phyloP scores from a whole-genome alignment of 805 yeast genomes.

The Metschnikowia dekortorum region DNA sequence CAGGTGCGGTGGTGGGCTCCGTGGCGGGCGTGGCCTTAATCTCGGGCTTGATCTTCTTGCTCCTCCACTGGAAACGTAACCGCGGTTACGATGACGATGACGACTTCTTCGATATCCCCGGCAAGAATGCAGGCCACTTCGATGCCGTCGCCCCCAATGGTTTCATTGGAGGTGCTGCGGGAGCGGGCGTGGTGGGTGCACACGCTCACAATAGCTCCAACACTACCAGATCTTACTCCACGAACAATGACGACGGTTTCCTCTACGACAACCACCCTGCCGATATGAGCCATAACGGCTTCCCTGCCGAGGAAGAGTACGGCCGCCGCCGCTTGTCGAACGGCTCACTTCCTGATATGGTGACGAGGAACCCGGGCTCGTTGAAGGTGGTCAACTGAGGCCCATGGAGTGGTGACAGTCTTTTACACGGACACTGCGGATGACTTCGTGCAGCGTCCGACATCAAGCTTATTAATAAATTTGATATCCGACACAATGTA shows the following conservation, averaged over 20 bases:
- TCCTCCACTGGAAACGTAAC: constrained; percentile 39
- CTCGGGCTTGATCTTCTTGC: constrained; percentile 31
- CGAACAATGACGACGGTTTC: constrained; percentile 14
- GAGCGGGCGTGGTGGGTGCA: constrained; percentile 15
- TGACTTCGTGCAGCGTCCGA: not conserved
- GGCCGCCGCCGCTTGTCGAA: constrained; percentile 51
- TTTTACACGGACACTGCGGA: too few relatives aligned
- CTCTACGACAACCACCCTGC: constrained; percentile 1
- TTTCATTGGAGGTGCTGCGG: constrained; percentile 17
- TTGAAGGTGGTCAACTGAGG: constrained; percentile 46
- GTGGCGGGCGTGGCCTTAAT: constrained; percentile 33
- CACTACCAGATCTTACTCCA: constrained; percentile 14
- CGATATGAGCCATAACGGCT: constrained; percentile 4
- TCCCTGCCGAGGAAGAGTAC: constrained; percentile 19
- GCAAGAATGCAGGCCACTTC: constrained; percentile 21
- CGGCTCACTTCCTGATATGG: constrained; percentile 50
- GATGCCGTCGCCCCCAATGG: constrained; percentile 23
- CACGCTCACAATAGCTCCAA: constrained; percentile 17
- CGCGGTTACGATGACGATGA: constrained; percentile 35
- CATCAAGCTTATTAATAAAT: not conserved
- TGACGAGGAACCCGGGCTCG: constrained; percentile 43
- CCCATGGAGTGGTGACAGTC: not conserved
- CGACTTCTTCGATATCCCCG: constrained; percentile 23
- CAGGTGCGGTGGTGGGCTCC: constrained; percentile 41
- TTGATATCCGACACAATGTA: not conserved